Evolutionary conservation across 2,329 filamentous ascomycete genomes (phyloP).

Genomic region (Fusarium drepaniforme): DNA sequence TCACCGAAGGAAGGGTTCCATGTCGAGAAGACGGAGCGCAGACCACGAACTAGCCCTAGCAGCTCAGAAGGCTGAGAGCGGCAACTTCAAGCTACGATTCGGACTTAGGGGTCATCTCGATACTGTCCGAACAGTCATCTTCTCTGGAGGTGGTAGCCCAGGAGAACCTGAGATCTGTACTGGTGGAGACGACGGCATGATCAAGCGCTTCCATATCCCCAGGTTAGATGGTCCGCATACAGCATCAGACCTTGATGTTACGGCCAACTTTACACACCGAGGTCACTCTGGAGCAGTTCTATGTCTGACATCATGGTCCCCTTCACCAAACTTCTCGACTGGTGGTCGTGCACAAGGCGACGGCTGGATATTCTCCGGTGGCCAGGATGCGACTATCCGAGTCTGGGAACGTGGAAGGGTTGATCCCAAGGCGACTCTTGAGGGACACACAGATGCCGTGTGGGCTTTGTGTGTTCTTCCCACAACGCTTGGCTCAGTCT

Average conservation of each 20-base stretch:
- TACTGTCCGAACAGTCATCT: conserved; percentile 93
- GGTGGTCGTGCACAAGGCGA: conserved; percentile 90
- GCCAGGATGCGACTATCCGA: conserved; percentile 90
- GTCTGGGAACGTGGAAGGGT: conserved; percentile 97
- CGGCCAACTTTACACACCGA: conserved; percentile 93
- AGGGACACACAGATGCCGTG: conserved; percentile 94
- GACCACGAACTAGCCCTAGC: conserved; percentile 73
- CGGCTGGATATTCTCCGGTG: conserved; percentile 98
- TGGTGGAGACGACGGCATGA: conserved; percentile 92
- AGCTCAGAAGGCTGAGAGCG: conserved; percentile 72
- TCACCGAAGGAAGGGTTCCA: conserved; percentile 85
- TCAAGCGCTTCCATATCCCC: conserved; percentile 97
- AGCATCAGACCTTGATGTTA: conserved; percentile 87
- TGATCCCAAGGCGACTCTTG: conserved; percentile 93
- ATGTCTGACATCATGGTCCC: conserved; percentile 86
- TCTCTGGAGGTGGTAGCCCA: conserved; percentile 94
- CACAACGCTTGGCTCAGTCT: conserved; percentile 82
- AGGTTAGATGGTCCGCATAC: conserved; percentile 74
- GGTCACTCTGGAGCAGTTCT: conserved; percentile 94
- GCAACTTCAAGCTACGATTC: conserved; percentile 92
- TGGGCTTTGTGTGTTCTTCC: conserved; percentile 96
- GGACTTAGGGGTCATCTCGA: conserved; percentile 93
- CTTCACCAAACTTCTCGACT: conserved; percentile 88
- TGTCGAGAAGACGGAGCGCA: conserved; percentile 76
- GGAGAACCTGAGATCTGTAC: conserved; percentile 98